phyloP scores from a whole-genome alignment of 2,329 filamentous ascomycete species.

The Davidsoniella eucalypti region DNA sequence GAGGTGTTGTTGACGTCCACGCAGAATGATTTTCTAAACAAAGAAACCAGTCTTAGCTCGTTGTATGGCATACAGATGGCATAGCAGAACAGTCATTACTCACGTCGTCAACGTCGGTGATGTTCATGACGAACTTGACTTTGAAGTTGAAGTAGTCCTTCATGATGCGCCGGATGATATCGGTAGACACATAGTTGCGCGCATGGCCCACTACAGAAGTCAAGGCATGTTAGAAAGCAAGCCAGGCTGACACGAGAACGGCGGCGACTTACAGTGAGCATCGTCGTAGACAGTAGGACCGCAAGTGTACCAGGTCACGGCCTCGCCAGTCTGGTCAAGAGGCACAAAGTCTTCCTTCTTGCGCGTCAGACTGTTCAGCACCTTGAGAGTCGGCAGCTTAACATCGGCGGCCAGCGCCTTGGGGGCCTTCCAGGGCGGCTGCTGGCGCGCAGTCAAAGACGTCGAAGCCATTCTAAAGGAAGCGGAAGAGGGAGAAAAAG shows the following conservation, averaged over 20 bases:
- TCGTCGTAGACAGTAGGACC: slow-evolving; percentile 77
- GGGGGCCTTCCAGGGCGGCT: slow-evolving; percentile 12
- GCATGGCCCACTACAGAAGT: slow-evolving; percentile 47
- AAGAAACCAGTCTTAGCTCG: not conserved
- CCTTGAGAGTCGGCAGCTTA: slow-evolving; percentile 11
- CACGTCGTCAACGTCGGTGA: slow-evolving; percentile 65
- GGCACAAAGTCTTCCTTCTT: slow-evolving; percentile 13
- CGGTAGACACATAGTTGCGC: slow-evolving; percentile 78
- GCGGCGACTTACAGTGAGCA: slow-evolving; percentile 33
- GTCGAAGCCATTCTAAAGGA: slow-evolving; percentile 10
- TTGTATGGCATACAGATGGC: not conserved
- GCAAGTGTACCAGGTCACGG: slow-evolving; percentile 47
- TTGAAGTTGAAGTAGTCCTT: slow-evolving; percentile 69
- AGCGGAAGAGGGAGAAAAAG: not conserved
- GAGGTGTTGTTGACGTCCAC: slow-evolving; percentile 60
- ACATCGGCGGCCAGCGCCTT: slow-evolving; percentile 4
- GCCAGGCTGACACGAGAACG: slow-evolving; percentile 1
- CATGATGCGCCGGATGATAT: slow-evolving; percentile 72
- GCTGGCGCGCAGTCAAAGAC: slow-evolving; percentile 8
- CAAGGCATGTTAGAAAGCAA: not conserved
- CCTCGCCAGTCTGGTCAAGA: slow-evolving; percentile 12
- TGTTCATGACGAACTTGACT: slow-evolving; percentile 83
- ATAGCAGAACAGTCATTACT: not conserved
- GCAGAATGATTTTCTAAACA: slow-evolving; percentile 35
- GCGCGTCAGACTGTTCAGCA: slow-evolving; percentile 13